Evolutionary conservation across 768 basidiomycete genomes (phyloP).

Genomic region (Xerocomus potaroensis): DNA sequence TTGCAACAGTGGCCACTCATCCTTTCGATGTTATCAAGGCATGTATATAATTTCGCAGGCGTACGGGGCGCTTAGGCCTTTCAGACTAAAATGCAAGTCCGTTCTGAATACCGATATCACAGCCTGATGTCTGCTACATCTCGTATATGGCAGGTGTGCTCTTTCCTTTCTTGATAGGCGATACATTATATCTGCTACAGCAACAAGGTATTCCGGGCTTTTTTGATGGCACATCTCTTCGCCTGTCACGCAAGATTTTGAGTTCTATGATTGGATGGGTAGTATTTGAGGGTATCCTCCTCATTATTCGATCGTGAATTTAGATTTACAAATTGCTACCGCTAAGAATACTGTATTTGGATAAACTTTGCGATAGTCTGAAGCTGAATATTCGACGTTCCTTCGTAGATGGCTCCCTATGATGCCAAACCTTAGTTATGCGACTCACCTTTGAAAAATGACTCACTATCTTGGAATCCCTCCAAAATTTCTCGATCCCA

Average conservation of each 20-base stretch:
- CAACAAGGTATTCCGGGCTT: conserved; percentile 78
- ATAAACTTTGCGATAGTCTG: conserved; percentile 93
- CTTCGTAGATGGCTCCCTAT: conserved; percentile 88
- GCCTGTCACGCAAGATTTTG: conserved; percentile 80
- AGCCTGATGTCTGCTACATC: conserved; percentile 59
- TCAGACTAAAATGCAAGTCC: conserved; percentile 90
- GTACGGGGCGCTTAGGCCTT: conserved; percentile 1
- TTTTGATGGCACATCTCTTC: conserved; percentile 80
- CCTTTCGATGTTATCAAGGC: conserved; percentile 96
- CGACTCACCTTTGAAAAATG: neutral
- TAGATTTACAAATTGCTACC: neutral
- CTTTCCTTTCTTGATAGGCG: neutral
- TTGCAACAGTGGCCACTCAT: conserved; percentile 83
- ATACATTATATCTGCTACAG: conserved; percentile 34
- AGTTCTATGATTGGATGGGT: conserved; percentile 93
- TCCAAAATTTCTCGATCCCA: conserved; percentile 94
- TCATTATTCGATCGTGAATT: conserved; percentile 40
- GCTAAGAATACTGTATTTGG: conserved; percentile 78
- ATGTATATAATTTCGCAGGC: neutral
- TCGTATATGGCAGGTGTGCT: conserved; percentile 66
- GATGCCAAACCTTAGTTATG: neutral
- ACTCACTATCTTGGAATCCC: conserved; percentile 93
- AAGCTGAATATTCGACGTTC: conserved; percentile 97
- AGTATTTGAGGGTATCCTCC: conserved; percentile 76
- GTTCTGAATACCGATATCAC: conserved; percentile 70